Evolutionary conservation across 179 eudicot species (phyloP).

Genomic region (Gypsophila paniculata): DNA sequence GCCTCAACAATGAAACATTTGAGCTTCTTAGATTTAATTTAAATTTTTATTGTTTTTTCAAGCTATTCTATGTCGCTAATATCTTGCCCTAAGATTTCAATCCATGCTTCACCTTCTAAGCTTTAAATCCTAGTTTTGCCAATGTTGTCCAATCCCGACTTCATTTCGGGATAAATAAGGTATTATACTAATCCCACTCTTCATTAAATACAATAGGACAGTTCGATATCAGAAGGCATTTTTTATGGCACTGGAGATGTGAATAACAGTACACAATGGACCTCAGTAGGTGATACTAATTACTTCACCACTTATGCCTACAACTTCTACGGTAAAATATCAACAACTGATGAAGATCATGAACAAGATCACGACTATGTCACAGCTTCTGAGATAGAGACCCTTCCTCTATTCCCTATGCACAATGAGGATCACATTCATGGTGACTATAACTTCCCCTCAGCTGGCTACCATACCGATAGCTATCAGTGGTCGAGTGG

Average conservation of each 20-base stretch:
- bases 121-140: too few species aligned
- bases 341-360: constrained; percentile 31
- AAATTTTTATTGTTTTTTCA: too few species aligned
- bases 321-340: constrained; percentile 40
- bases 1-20: too few species aligned
- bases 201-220: constrained; percentile 44
- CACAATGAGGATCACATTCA: constrained; percentile 38
- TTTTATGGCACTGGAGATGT: constrained; percentile 31
- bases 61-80: too few species aligned
- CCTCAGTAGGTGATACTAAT: constrained; percentile 26
- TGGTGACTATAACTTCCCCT: constrained; percentile 3
- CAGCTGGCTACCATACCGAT: constrained; percentile 25
- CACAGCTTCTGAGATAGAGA: constrained; percentile 44
- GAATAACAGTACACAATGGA: constrained; percentile 44
- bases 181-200: background rate
- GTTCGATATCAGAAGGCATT: constrained; percentile 55
- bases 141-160: too few species aligned
- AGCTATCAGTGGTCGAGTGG: constrained; percentile 35
- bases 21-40: too few species aligned
- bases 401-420: constrained; percentile 90
- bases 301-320: constrained; percentile 33
- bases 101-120: too few species aligned
- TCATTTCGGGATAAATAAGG: too few species aligned
- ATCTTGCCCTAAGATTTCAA: too few species aligned
- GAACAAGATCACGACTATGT: constrained; percentile 33